Base-by-base conservation (phyloP, 345 rosid species). In the Boechera divaricarpa region DNA sequence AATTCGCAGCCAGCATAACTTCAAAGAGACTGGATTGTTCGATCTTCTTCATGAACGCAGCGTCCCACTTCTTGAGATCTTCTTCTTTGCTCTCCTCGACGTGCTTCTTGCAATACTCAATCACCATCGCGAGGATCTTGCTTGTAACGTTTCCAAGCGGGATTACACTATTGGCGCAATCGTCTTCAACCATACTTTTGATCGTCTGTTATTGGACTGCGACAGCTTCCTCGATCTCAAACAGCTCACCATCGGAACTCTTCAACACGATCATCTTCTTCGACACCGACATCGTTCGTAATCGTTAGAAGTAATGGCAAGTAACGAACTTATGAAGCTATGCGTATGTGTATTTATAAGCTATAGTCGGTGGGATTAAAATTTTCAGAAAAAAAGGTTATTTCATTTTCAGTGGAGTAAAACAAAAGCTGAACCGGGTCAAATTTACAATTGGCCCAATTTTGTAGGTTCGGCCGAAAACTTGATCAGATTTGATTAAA, bases 31-130 rank as follows among this genome's bases (percentile, higher is more conserved):
- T 84, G 44, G 75, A 76, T 57, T 73, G 77, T 21, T 86, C 91
- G 12, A n/a, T 47, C 52, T 82, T 85, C 18, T 77, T 72, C 83
- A 86, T 69, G 74, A 91, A 91, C 0, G 85, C 89, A 15, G 83
- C 75, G 63, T 91, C 94, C 87, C 87, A 89, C 41, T 32, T 18
- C 76, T 79, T 81, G 63, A 87, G 78, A 0, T 80, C 83, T 0
- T 82, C 85, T 1, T 79, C 49, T 13, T 45, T 88, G 21, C 32
- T 62, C 49, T 44, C 4, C 6, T 67, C 70, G 18, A 69, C 90
- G 63, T 89, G 97, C 74, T 83, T 87, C 72, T 78, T 81, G 83
- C 87, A 83, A 77, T 91, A 91, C 80, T 85, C 94, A 52, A 89
- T 83, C 26, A 91, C 88, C 79, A 63, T 85, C 48, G 87, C 67